Percentiles rank a stretch among this genome's conserved stretches.
Evolutionary conservation across 78 protist species (phyloP).

Genomic region (Protostelium mycophagum): DNA sequence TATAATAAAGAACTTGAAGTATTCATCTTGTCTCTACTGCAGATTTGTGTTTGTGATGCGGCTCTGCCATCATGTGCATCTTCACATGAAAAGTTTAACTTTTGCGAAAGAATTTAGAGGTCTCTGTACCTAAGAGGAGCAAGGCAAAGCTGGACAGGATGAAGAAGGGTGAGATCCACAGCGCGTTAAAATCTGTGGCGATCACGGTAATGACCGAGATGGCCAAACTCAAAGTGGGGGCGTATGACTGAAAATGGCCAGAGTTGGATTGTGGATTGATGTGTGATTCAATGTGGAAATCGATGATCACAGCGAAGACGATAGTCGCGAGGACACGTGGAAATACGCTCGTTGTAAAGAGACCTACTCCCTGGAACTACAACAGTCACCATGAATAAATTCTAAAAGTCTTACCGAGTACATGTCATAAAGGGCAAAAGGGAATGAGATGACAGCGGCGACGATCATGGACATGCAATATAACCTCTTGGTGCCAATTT

Average conservation of each 20-base stretch:
- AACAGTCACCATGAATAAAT: background rate
- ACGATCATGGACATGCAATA: background rate
- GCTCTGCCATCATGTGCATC: too few relatives aligned
- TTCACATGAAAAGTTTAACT: too few relatives aligned
- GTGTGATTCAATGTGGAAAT: background rate
- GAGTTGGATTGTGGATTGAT: background rate
- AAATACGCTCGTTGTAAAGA: background rate
- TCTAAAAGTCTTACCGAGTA: background rate
- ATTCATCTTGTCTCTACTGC: too few relatives aligned
- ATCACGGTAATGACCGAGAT: background rate
- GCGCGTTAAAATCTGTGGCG: background rate
- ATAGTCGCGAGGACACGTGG: background rate
- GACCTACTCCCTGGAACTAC: background rate
- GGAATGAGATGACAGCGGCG: background rate
- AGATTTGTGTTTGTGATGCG: too few relatives aligned
- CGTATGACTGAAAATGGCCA: background rate
- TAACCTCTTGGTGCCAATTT: background rate
- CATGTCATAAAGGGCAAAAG: background rate
- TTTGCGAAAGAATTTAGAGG: too few relatives aligned
- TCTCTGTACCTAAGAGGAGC: background rate
- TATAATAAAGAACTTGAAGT: too few relatives aligned
- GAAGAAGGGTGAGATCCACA: background rate
- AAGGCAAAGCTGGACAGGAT: background rate
- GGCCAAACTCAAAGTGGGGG: background rate
- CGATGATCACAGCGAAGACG: background rate